Conservation (phyloP, 2,329 filamentous ascomycete genomes). For the Rhinocladiella mackenziei region DNA sequence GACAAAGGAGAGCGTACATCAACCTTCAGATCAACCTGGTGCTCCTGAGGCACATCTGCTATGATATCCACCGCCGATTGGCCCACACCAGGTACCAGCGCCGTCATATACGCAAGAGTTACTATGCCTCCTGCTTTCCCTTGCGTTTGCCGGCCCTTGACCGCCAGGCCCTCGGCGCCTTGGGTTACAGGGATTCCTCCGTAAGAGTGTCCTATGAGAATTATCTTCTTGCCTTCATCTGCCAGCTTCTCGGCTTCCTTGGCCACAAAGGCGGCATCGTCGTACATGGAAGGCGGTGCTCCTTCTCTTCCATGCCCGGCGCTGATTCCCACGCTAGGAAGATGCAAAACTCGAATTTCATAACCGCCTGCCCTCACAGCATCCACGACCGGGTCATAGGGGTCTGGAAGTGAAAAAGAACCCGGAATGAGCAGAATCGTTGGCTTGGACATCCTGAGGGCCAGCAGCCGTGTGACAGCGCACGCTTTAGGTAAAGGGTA, state of each 20-base stretch:
- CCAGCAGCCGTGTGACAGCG: too few relatives aligned
- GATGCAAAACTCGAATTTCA: conserved; percentile 17
- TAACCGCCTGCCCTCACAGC: conserved; percentile 10
- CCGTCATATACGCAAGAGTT: conserved; percentile 35
- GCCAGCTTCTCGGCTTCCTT: conserved; percentile 18
- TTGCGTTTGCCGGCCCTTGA: conserved; percentile 29
- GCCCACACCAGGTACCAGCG: conserved; percentile 35
- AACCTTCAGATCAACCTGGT: conserved; percentile 8
- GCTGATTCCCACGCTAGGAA: conserved; percentile 13
- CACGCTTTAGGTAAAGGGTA: too few relatives aligned
- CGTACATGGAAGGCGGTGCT: conserved; percentile 30
- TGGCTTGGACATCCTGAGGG: conserved; percentile 17
- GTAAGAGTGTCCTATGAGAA: conserved; percentile 35
- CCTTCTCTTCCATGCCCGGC: conserved; percentile 24
- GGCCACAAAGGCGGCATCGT: conserved; percentile 35
- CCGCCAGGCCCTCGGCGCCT: conserved; percentile 32
- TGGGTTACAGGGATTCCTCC: conserved; percentile 31
- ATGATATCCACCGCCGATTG: conserved; percentile 10
- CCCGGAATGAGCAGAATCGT: conserved; percentile 18
- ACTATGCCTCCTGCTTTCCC: conserved; percentile 36
- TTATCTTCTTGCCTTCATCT: conserved; percentile 31
- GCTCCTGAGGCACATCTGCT: conserved; percentile 5
- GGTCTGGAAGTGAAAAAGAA: conserved; percentile 9
- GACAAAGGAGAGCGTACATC: conserved; percentile 10
- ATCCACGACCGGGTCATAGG: conserved; percentile 18